Percentiles rank a stretch among this genome's conserved stretches.
Conservation (phyloP, 2,329 filamentous ascomycete genomes). For the Talaromyces sp. region DNA sequence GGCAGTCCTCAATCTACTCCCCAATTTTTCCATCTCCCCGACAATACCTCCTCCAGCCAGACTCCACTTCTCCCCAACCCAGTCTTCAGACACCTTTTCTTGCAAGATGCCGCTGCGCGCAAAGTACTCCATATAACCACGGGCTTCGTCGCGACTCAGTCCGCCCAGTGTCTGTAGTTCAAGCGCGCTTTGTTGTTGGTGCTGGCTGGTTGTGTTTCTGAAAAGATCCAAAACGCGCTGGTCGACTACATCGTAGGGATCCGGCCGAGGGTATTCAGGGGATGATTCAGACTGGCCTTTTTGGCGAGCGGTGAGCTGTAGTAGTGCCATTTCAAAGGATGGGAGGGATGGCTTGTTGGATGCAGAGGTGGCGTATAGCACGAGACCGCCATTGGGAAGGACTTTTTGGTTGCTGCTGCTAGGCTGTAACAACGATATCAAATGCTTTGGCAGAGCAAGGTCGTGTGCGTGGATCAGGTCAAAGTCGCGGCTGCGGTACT, state of each 20-base stretch:
- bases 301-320: slow-evolving; percentile 43
- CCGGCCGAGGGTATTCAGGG: slow-evolving; percentile 42
- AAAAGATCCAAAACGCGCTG: slow-evolving; percentile 46
- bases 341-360: slow-evolving; percentile 64
- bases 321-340: slow-evolving; percentile 65
- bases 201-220: slow-evolving; percentile 23
- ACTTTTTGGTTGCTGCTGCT: slow-evolving; percentile 26
- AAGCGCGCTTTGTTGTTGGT: slow-evolving; percentile 30
- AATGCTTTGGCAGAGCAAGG: slow-evolving; percentile 69
- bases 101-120: slow-evolving; percentile 77
- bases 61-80: slow-evolving; percentile 78
- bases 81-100: slow-evolving; percentile 62
- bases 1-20: slow-evolving; percentile 39
- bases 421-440: slow-evolving; percentile 61
- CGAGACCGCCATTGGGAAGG: slow-evolving; percentile 69
- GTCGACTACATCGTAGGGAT: slow-evolving; percentile 52
- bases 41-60: slow-evolving; percentile 75
- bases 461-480: slow-evolving; percentile 82
- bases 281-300: slow-evolving; percentile 30
- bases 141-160: slow-evolving; percentile 68
- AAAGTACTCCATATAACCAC: slow-evolving; percentile 87
- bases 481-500: slow-evolving; percentile 68
- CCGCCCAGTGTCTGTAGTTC: slow-evolving; percentile 58
- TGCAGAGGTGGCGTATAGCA: slow-evolving; percentile 69
- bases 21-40: slow-evolving; percentile 76